Conservation (phyloP, 1,284 basidiomycete genomes). For the Ceratorhiza oryzae-sativae region DNA sequence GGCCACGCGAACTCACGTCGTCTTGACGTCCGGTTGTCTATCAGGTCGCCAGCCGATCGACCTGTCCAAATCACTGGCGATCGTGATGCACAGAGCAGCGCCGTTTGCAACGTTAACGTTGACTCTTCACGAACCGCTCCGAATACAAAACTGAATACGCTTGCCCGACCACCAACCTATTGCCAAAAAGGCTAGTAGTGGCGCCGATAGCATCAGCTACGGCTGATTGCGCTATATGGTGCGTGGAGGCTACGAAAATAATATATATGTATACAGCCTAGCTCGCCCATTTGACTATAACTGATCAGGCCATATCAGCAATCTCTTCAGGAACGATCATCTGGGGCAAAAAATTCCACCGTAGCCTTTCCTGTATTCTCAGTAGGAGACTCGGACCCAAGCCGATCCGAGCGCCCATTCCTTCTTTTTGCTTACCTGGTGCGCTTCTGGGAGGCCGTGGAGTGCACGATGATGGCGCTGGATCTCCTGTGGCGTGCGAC, state of each 20-base stretch:
- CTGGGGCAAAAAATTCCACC: not conserved
- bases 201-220: not conserved
- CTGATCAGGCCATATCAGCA: constrained; percentile 1
- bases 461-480: constrained; percentile 11
- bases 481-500: constrained; percentile 16
- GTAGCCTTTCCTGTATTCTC: not conserved
- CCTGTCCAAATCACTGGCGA: not conserved
- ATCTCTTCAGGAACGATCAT: constrained; percentile 32
- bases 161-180: not conserved
- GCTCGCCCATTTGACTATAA: not conserved
- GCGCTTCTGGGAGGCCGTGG: not conserved
- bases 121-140: not conserved
- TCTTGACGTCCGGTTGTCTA: constrained; percentile 6
- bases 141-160: not conserved
- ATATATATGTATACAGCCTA: not conserved
- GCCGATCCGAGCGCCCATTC: not conserved
- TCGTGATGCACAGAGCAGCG: not conserved
- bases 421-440: not conserved
- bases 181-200: not conserved
- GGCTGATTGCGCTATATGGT: not conserved
- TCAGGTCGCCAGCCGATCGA: not conserved
- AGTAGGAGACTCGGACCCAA: not conserved
- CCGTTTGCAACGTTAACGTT: not conserved
- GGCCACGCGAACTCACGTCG: constrained; percentile 17
- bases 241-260: not conserved